phyloP scores from a whole-genome alignment of 805 yeast genomes.

The Yarrowia osloensis region DNA sequence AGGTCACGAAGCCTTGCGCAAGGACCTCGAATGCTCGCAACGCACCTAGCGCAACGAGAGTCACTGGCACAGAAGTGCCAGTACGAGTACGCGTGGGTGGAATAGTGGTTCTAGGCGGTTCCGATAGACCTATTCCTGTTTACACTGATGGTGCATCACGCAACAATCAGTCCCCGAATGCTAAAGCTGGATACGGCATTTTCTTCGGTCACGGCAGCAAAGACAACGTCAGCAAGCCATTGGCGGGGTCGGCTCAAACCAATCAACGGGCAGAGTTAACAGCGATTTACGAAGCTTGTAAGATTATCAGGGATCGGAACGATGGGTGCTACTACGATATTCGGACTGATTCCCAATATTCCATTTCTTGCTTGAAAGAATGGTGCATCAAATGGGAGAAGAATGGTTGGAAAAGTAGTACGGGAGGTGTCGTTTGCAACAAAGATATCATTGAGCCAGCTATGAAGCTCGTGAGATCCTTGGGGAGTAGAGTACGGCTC shows the following conservation, averaged over 20 bases:
- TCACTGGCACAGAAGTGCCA: too few species aligned
- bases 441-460: not conserved
- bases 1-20: not conserved
- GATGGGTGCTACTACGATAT: not conserved
- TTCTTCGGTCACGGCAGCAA: not conserved
- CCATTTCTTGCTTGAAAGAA: not conserved
- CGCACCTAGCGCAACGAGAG: too few species aligned
- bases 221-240: slow-evolving; percentile 11
- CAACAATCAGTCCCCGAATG: not conserved
- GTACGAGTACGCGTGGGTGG: not conserved
- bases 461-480: not conserved
- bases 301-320: not conserved
- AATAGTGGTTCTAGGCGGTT: not conserved
- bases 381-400: not conserved
- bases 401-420: not conserved
- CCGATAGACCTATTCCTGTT: not conserved
- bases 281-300: not conserved
- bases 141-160: slow-evolving; percentile 25
- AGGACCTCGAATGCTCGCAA: too few species aligned
- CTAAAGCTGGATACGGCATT: slow-evolving; percentile 9
- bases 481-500: not conserved
- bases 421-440: not conserved
- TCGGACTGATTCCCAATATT: slow-evolving; percentile 1
- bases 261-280: slow-evolving; percentile 15
- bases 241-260: not conserved